Evolutionary conservation across 768 basidiomycete species (phyloP).

Genomic region (Trametes villosa): DNA sequence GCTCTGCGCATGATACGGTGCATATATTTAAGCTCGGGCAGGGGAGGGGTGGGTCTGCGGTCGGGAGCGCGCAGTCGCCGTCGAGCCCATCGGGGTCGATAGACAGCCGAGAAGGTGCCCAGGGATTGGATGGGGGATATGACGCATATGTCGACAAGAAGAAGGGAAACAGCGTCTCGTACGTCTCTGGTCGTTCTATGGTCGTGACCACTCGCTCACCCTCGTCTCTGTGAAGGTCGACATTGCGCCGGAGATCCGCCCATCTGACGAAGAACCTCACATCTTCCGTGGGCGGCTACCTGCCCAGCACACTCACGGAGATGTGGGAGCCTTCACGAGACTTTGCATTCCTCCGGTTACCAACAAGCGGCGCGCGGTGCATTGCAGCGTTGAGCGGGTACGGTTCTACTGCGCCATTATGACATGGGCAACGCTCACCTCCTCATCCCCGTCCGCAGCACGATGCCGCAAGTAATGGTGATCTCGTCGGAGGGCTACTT

Average conservation of each 20-base stretch:
- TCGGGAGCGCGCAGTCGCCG: constrained; percentile 36
- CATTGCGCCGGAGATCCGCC: constrained; percentile 68
- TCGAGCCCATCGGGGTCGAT: constrained; percentile 69
- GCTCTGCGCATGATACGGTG: constrained; percentile 91
- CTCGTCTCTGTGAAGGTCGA: constrained; percentile 37
- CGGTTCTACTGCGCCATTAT: constrained; percentile 34
- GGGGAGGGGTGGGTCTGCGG: constrained; percentile 27
- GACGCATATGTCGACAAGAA: constrained; percentile 84
- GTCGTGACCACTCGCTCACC: not conserved
- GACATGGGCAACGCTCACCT: not conserved
- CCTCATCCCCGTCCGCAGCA: constrained; percentile 49
- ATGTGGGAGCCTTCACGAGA: constrained; percentile 97
- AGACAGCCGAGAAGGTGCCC: constrained; percentile 64
- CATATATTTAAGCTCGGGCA: constrained; percentile 92
- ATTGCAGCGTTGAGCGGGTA: constrained; percentile 91
- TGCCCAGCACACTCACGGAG: constrained; percentile 89
- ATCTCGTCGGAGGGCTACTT: constrained; percentile 95
- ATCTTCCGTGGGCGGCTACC: constrained; percentile 80
- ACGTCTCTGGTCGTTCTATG: constrained; percentile 29
- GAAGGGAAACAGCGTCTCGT: constrained; percentile 65
- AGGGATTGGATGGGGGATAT: constrained; percentile 74
- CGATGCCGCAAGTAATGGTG: constrained; percentile 96
- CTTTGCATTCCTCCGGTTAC: constrained; percentile 89
- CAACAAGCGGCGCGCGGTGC: constrained; percentile 76
- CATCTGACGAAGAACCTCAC: constrained; percentile 77